phyloP scores from a whole-genome alignment of 257 asterid genomes.

The Hygrophila difformis region DNA sequence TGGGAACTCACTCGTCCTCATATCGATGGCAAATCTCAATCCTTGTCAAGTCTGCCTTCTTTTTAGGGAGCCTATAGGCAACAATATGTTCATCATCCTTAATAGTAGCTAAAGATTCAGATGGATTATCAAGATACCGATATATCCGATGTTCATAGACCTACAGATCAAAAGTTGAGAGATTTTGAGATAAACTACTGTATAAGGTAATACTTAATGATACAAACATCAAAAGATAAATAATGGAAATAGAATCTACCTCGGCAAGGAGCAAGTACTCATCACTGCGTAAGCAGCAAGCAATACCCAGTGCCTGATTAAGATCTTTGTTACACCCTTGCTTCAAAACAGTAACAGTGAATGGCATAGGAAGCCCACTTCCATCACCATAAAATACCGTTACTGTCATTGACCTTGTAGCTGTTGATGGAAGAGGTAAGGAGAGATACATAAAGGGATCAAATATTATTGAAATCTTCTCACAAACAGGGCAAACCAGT shows the following conservation, averaged over 20 bases:
- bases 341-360: constrained; percentile 66
- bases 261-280: constrained; percentile 88
- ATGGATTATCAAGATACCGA: constrained; percentile 72
- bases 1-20: constrained; percentile 53
- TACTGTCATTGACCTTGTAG: constrained; percentile 66
- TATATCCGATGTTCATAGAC: constrained; percentile 74
- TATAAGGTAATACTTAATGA: no score
- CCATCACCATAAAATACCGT: constrained; percentile 86
- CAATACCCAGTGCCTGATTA: constrained; percentile 48
- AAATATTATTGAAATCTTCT: constrained; percentile 81
- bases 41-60: constrained; percentile 42
- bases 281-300: constrained; percentile 62
- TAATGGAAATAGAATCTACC: constrained; percentile 33
- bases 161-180: constrained; percentile 27
- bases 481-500: constrained; percentile 79
- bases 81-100: constrained; percentile 90
- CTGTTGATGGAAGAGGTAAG: constrained; percentile 91
- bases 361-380: constrained; percentile 87
- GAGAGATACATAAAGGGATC: constrained; percentile 98
- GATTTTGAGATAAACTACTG: constrained; percentile 4
- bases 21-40: constrained; percentile 76
- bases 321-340: constrained; percentile 87
- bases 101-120: constrained; percentile 51
- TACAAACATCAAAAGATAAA: constrained; percentile 1
- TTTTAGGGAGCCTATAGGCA: constrained; percentile 80